Evolutionary conservation across 768 basidiomycete genomes (phyloP), one percentile per base, ranked within the genome.

Genomic region (Boletellus sp.): DNA sequence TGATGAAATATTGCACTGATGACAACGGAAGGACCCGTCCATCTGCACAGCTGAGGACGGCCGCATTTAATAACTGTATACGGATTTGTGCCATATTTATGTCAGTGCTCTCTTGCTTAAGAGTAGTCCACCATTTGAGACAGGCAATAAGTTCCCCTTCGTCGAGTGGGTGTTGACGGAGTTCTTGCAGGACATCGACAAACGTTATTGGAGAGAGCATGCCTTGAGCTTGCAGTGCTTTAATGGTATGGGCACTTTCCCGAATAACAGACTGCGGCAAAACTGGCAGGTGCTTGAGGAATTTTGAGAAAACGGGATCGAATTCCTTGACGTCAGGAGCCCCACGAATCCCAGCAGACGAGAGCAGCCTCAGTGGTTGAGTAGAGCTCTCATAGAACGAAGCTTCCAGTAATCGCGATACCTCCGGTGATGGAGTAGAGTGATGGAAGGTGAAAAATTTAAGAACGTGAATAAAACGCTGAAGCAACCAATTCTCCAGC

Each of bases 381-480:
- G 66, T 56, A 10, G 76, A 73, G 53, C 85, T 89, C 0, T 73
- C 67, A 65, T 94, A 96, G 70, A 97, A 97, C 1, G 86, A 83
- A 1, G 74, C 69, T 63, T 92, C 86, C 50, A 94, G 77, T 15
- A 80, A 67, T 10, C 68, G 70, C 0, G 90, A 84, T 26, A 97
- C 89, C 41, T 88, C 80, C 2, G 81, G 64, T 0, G 89, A 91
- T 1, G 95, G 95, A 0, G 95, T 95, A 0, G 95, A 95, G 3
- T 78, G 72, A 55, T 84, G 80, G 68, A 92, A 97, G 2, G 90
- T 87, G 73, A 96, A 97, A 72, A 96, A 96, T 51, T 81, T 83
- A 45, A 96, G 74, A 6, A 85, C 78, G 58, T 97, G 95, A 16
- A 92, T 68, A 13, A 83, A 84, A 15, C 86, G 78, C 22, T 68